Evolutionary conservation across 768 basidiomycete species (phyloP).

Genomic region (Boletus rubroflammeus): DNA sequence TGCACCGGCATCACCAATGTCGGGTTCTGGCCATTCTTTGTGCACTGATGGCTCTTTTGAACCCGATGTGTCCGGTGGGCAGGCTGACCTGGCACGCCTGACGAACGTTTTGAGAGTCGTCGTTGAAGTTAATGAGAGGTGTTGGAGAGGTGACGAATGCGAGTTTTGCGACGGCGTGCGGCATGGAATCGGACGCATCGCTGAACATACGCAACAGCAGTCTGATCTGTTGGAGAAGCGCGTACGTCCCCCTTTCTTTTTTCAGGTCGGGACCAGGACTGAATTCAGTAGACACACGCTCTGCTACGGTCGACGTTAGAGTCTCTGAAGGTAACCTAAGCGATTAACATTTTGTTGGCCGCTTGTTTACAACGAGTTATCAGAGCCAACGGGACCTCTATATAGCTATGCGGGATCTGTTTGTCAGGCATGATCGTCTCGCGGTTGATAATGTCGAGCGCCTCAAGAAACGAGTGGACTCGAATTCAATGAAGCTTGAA

Average conservation of each 20-base stretch:
- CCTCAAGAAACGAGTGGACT: constrained; percentile 81
- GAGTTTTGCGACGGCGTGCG: constrained; percentile 77
- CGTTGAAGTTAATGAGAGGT: constrained; percentile 72
- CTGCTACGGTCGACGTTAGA: constrained; percentile 71
- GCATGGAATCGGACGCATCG: constrained; percentile 63
- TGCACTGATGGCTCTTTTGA: constrained; percentile 15
- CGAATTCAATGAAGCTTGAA: constrained; percentile 72
- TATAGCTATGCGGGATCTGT: constrained; percentile 80
- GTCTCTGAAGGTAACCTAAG: constrained; percentile 58
- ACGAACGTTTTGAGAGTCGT: constrained; percentile 80
- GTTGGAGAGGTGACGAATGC: constrained; percentile 83
- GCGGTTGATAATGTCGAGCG: constrained; percentile 86
- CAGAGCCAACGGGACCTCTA: constrained; percentile 84
- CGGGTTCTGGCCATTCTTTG: constrained; percentile 12
- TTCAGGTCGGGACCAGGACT: background rate
- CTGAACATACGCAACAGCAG: constrained; percentile 63
- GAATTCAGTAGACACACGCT: constrained; percentile 48
- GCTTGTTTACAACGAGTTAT: constrained; percentile 5
- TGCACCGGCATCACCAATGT: constrained; percentile 11
- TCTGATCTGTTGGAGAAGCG: constrained; percentile 73
- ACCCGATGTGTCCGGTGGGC: constrained; percentile 35
- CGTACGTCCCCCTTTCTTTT: constrained; percentile 39
- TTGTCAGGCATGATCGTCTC: constrained; percentile 83
- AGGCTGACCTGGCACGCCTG: constrained; percentile 81
- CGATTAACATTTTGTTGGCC: constrained; percentile 1